These are phyloP conservation scores for Solanum gandarillasii DNA, from an alignment of 257 asterid species.

Conservation along the genomic window DNA sequence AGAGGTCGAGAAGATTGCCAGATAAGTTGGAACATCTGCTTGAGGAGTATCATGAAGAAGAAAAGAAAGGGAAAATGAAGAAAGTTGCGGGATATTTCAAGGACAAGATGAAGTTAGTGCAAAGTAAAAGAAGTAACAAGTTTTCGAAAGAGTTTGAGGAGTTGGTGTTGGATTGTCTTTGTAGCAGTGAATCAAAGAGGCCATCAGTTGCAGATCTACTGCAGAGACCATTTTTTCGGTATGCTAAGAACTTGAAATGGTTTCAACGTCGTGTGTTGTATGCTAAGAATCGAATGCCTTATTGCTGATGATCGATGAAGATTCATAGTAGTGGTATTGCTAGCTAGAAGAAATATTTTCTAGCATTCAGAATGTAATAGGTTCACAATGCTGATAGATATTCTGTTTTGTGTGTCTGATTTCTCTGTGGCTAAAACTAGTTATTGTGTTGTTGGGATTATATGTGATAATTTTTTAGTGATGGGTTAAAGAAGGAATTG, in stretches of 20 bases:
- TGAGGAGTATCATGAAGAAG: neutral
- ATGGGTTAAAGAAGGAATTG: neutral
- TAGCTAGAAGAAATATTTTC: neutral
- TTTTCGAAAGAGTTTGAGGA: neutral
- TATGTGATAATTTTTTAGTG: neutral
- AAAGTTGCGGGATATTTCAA: neutral
- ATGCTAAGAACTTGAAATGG: neutral
- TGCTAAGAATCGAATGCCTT: neutral
- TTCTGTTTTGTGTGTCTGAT: neutral
- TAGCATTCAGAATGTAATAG: neutral
- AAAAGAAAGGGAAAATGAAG: neutral
- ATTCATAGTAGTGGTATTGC: neutral
- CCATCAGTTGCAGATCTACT: neutral
- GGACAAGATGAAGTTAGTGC: neutral
- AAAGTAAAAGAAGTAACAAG: neutral
- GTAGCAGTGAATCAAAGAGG: neutral
- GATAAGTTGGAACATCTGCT: neutral
- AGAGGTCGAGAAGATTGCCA: neutral
- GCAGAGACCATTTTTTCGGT: neutral
- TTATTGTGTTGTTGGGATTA: neutral
- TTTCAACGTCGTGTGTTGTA: neutral
- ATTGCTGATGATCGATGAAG: neutral
- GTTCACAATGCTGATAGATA: neutral
- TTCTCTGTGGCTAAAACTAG: neutral
- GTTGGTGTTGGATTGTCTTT: neutral